A percentile compares a stretch with the other conserved stretches of the same genome.
phyloP scores from a whole-genome alignment of 148 eudicot species.

The Chenopodium formosanum region DNA sequence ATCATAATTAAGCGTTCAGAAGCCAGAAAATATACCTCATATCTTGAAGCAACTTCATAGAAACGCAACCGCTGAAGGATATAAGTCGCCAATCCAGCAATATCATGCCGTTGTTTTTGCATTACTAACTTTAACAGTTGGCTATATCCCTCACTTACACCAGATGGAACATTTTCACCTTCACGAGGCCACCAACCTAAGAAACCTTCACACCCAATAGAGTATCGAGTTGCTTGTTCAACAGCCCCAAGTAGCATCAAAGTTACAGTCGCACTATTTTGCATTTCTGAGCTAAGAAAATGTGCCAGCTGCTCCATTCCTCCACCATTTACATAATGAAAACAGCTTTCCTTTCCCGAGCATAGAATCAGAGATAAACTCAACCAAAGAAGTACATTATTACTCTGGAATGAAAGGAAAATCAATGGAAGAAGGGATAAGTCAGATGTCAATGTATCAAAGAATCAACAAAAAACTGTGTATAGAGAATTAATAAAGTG shows the following conservation, averaged over 20 bases:
- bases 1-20: slow-evolving; percentile 2
- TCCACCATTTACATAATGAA: slow-evolving; percentile 78
- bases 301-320: slow-evolving; percentile 75
- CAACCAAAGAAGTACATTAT: slow-evolving; percentile 67
- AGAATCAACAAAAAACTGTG: background rate
- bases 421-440: slow-evolving; percentile 12
- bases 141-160: slow-evolving; percentile 81
- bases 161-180: slow-evolving; percentile 68
- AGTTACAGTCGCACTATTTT: slow-evolving; percentile 50
- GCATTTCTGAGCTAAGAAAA: slow-evolving; percentile 45
- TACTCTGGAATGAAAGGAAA: slow-evolving; percentile 49
- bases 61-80: slow-evolving; percentile 85
- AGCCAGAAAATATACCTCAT: slow-evolving; percentile 59
- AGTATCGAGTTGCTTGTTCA: slow-evolving; percentile 83
- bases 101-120: slow-evolving; percentile 82
- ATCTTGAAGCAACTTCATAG: slow-evolving; percentile 88
- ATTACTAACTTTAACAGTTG: slow-evolving; percentile 73
- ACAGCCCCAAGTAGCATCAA: slow-evolving; percentile 79
- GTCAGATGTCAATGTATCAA: slow-evolving; percentile 16
- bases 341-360: slow-evolving; percentile 85
- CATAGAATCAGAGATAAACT: slow-evolving; percentile 71
- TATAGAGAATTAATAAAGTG: background rate
- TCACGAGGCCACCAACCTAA: slow-evolving; percentile 99
- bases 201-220: slow-evolving; percentile 95
- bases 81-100: slow-evolving; percentile 78